These are phyloP conservation scores for Larix kaempferi DNA, from an alignment of 75 land plant species.

Conservation along the genomic window DNA sequence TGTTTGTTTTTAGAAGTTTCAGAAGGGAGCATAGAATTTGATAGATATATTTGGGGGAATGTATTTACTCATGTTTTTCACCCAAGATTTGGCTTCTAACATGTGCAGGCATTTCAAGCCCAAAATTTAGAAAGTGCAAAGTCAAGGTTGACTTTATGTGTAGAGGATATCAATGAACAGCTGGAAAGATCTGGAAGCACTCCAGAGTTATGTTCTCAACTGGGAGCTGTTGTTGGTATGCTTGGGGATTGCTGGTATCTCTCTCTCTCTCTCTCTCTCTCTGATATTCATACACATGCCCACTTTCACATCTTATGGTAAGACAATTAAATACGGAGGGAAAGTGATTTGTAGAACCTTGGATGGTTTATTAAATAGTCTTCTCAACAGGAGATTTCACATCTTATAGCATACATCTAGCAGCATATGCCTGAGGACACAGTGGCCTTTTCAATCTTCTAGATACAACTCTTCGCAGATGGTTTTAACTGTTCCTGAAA, in stretches of 20 bases:
- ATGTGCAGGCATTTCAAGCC: conserved; percentile 81
- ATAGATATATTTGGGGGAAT: background rate
- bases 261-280: conserved; percentile 19
- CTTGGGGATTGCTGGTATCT: conserved; percentile 88
- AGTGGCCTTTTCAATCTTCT: too few species aligned
- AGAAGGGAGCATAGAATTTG: too few species aligned
- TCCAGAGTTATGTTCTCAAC: conserved; percentile 75
- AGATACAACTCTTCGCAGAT: too few species aligned
- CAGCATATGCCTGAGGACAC: too few species aligned
- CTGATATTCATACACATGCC: background rate
- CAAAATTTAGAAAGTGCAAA: conserved; percentile 92
- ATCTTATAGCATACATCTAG: too few species aligned
- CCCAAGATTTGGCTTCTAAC: too few species aligned
- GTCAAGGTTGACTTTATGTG: conserved; percentile 77
- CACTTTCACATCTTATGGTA: background rate
- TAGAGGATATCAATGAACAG: conserved; percentile 72
- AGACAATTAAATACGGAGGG: background rate
- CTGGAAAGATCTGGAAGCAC: conserved; percentile 52
- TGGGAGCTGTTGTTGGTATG: conserved; percentile 96
- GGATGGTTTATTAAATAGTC: background rate
- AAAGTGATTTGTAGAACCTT: background rate
- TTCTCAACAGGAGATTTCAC: background rate
- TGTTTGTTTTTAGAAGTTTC: too few species aligned
- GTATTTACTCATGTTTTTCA: too few species aligned
- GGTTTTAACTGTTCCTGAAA: too few species aligned